Evolutionary conservation across 805 yeast species (phyloP).

Genomic region (Starmerella tilneyi): DNA sequence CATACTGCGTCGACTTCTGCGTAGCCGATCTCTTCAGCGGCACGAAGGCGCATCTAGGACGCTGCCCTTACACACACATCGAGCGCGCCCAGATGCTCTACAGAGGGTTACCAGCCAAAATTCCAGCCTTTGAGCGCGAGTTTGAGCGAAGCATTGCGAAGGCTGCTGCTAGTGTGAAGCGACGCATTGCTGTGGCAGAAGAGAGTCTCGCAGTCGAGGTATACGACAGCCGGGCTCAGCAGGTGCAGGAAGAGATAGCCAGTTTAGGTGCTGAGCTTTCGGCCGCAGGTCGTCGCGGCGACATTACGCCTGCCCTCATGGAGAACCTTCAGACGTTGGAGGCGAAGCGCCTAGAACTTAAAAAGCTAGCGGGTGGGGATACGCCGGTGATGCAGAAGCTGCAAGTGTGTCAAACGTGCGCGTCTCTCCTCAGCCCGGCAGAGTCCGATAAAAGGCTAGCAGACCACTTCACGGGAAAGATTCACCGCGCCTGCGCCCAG

Average conservation of each 20-base stretch:
- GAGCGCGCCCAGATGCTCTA: slow-evolving; percentile 5
- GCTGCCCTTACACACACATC: slow-evolving; percentile 3
- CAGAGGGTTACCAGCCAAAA: not conserved
- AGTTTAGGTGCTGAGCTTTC: not conserved
- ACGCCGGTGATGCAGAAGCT: not conserved
- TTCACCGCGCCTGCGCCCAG: slow-evolving; percentile 1
- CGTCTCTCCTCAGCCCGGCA: slow-evolving; percentile 4
- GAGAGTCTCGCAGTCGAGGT: not conserved
- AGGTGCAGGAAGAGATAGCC: not conserved
- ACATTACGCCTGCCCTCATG: not conserved
- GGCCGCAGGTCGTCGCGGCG: not conserved
- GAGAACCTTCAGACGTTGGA: not conserved
- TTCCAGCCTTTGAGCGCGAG: slow-evolving; percentile 5
- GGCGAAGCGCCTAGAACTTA: slow-evolving; percentile 2
- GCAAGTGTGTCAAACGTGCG: slow-evolving; percentile 3
- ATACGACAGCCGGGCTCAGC: not conserved
- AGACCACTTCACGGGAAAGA: slow-evolving; percentile 3
- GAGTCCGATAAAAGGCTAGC: slow-evolving; percentile 5
- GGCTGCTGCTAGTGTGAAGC: not conserved
- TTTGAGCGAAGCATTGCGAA: not conserved
- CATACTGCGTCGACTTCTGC: slow-evolving; percentile 5
- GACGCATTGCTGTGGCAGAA: slow-evolving; percentile 1
- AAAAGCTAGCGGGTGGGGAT: not conserved
- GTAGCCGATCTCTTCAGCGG: slow-evolving; percentile 1
- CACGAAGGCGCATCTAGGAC: not conserved